A percentile compares a stretch with the other conserved stretches of the same genome.
Conservation (phyloP, 1,139 yeast species). For the Candida pseudoviswanathii region DNA sequence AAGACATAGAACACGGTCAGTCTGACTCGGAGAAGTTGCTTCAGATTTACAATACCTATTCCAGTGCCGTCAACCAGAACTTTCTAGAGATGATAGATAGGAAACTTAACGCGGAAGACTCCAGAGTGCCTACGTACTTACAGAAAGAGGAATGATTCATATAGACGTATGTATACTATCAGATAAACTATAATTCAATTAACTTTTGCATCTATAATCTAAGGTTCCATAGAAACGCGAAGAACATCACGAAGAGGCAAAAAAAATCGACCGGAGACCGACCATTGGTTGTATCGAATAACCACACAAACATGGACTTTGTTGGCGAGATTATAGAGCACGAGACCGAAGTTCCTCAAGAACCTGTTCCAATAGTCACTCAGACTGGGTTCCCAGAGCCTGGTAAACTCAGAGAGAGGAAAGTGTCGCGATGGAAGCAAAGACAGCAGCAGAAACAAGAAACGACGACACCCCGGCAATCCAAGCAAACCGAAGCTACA, state of each 20-base stretch:
- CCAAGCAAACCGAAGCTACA: slow-evolving; percentile 2
- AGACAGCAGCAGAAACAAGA: slow-evolving; percentile 10
- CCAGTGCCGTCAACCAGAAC: slow-evolving; percentile 20
- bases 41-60: slow-evolving; percentile 14
- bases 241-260: neutral
- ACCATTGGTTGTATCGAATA: no score
- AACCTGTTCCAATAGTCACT: slow-evolving; percentile 18
- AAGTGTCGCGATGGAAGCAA: slow-evolving; percentile 29
- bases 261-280: slow-evolving; percentile 1
- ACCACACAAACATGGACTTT: slow-evolving; percentile 53
- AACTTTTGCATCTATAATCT: neutral
- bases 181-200: no score
- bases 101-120: slow-evolving; percentile 20
- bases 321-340: slow-evolving; percentile 78
- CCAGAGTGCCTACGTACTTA: slow-evolving; percentile 13
- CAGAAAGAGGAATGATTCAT: neutral
- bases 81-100: slow-evolving; percentile 22
- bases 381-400: slow-evolving; percentile 49
- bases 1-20: slow-evolving; percentile 8
- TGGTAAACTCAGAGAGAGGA: slow-evolving; percentile 24
- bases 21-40: slow-evolving; percentile 6
- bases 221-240: neutral
- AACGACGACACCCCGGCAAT: slow-evolving; percentile 4
- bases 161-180: slow-evolving; percentile 5
- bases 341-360: slow-evolving; percentile 44